Percentiles rank a stretch among this genome's conserved stretches.
Evolutionary conservation across 495 filamentous ascomycete species (phyloP).

Genomic region (Talaromyces adpressus): DNA sequence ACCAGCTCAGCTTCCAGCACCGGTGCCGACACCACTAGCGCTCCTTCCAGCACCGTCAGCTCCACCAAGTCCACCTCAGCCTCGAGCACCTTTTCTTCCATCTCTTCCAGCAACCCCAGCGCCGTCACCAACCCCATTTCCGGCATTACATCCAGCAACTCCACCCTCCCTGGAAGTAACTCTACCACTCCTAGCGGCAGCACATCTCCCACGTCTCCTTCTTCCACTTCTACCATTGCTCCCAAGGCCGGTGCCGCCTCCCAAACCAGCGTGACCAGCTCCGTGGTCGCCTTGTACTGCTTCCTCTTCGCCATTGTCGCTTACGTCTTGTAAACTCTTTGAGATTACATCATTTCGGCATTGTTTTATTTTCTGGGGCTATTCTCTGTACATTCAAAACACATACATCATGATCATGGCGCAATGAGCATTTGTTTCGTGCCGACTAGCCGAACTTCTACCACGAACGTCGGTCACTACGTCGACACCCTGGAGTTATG

Average conservation of each 20-base stretch:
- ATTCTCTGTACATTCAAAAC: not conserved
- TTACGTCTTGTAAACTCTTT: conserved; percentile 3
- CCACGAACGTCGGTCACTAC: not conserved
- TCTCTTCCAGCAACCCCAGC: too few relatives aligned
- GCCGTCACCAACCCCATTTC: too few relatives aligned
- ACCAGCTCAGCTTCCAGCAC: not conserved
- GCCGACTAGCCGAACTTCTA: not conserved
- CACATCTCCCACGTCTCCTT: not conserved
- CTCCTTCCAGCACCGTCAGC: conserved; percentile 10
- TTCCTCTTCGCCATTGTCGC: conserved; percentile 26
- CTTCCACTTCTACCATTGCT: conserved; percentile 7
- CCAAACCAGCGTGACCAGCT: conserved; percentile 15
- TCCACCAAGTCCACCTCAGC: too few relatives aligned
- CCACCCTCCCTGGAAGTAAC: conserved; percentile 16
- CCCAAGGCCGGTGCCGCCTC: conserved; percentile 11
- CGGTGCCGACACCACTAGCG: conserved; percentile 9
- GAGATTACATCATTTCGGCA: not conserved
- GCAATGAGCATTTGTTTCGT: not conserved
- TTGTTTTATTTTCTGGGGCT: not conserved
- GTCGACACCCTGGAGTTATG: not conserved
- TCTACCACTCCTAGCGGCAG: conserved; percentile 11
- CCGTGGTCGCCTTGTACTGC: conserved; percentile 9
- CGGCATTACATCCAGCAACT: too few relatives aligned
- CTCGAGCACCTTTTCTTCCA: too few relatives aligned
- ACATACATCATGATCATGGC: conserved; percentile 4